A percentile compares a stretch with the other conserved stretches of the same genome.
Conservation (phyloP, 2,329 filamentous ascomycete genomes). For the Clonostachys solani region DNA sequence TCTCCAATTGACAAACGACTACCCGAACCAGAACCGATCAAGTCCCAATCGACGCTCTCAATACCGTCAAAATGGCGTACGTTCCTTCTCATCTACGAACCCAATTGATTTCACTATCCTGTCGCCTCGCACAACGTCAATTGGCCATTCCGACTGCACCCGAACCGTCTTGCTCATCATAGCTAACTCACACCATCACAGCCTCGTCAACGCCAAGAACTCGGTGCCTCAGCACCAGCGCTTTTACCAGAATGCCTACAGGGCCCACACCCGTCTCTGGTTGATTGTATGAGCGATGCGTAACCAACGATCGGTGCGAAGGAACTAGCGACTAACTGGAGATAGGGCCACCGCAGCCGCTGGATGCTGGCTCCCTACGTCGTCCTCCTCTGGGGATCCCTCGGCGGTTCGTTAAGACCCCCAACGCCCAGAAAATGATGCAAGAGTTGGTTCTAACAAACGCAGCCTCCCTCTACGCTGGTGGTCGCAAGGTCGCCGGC, state of each 20-base stretch:
- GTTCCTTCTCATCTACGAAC: slow-evolving; percentile 6
- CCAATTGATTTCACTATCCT: not conserved
- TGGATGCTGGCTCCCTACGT: slow-evolving; percentile 66
- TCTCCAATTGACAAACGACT: slow-evolving; percentile 8
- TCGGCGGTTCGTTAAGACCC: slow-evolving; percentile 48
- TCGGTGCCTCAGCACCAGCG: slow-evolving; percentile 71
- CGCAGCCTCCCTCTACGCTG: slow-evolving; percentile 62
- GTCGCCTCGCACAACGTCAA: slow-evolving; percentile 7
- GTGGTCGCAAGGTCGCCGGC: slow-evolving; percentile 67
- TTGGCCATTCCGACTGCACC: slow-evolving; percentile 8
- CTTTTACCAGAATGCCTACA: slow-evolving; percentile 70
- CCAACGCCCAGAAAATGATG: not conserved
- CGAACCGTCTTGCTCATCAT: not conserved
- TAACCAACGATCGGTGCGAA: not conserved
- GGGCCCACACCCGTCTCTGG: slow-evolving; percentile 67
- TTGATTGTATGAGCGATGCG: slow-evolving; percentile 58
- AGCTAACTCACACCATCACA: slow-evolving; percentile 15
- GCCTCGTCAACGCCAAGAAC: slow-evolving; percentile 69
- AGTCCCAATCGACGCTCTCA: slow-evolving; percentile 12
- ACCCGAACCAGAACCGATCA: slow-evolving; percentile 11
- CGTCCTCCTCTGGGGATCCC: slow-evolving; percentile 55
- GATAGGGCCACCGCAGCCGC: slow-evolving; percentile 61
- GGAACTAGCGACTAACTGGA: slow-evolving; percentile 1
- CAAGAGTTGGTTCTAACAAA: slow-evolving; percentile 11
- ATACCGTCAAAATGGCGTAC: slow-evolving; percentile 35